Evolutionary conservation across 2,329 filamentous ascomycete species (phyloP).

Genomic region (Chaetomiaceae sp.): DNA sequence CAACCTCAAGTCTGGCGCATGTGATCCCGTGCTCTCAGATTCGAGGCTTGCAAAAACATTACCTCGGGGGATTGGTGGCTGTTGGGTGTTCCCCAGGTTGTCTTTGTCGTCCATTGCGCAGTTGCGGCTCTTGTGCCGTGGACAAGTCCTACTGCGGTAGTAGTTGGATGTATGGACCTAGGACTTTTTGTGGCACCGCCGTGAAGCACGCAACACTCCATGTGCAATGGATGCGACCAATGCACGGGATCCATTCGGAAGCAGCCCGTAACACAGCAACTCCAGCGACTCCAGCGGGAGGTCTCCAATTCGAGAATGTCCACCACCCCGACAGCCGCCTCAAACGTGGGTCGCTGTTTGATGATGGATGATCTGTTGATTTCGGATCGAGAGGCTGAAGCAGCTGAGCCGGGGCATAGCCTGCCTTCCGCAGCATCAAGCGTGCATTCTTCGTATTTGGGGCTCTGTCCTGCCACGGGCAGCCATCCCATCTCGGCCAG

Average conservation of each 20-base stretch:
- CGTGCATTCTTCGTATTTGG: background rate
- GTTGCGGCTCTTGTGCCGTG: constrained; percentile 11
- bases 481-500: too few species aligned
- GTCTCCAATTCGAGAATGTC: constrained; percentile 14
- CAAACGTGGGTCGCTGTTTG: constrained; percentile 4
- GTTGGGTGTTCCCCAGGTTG: too few species aligned
- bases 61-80: too few species aligned
- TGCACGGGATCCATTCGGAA: too few species aligned
- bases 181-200: too few species aligned
- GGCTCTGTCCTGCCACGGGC: too few species aligned
- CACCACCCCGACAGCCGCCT: constrained; percentile 2
- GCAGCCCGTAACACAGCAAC: background rate
- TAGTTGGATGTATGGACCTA: too few species aligned
- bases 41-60: constrained; percentile 4
- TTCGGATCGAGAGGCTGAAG: constrained; percentile 3
- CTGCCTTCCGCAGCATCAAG: background rate
- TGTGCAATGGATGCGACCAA: too few species aligned
- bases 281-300: constrained; percentile 4
- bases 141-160: constrained; percentile 22
- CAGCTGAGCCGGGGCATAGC: background rate
- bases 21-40: background rate
- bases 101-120: background rate
- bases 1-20: too few species aligned
- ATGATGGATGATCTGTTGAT: background rate
- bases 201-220: too few species aligned